Base-by-base conservation (phyloP, 2,329 filamentous ascomycete species). In the Rhytidhysteron rufulum region DNA sequence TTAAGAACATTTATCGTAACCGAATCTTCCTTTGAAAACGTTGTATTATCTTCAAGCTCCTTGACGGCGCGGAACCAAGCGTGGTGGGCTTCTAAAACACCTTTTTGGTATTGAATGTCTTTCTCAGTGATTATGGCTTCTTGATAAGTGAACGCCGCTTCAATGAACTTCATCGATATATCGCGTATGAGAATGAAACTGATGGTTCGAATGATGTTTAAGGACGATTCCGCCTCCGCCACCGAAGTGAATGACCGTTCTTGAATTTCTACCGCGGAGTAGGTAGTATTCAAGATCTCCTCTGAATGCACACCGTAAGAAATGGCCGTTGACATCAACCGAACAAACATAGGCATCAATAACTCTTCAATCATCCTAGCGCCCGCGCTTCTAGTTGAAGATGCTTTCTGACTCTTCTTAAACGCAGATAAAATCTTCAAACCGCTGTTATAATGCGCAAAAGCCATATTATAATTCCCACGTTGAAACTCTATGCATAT, bases 401-500 rank as follows among this genome's bases (percentile, higher is more conserved):
- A 27, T 17, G 18, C 5, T 17, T 9, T 34, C 32, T 34, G 32
- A 18, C 21, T 19, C 31, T 11, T 34, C 15, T 25, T 31, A 10
- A 33, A 37, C 38, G 21, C 47, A 13, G 45, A 31, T 19, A 59
- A 45, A n/a, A 74, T 54, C 30, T 59, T 65, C 4, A 74, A 40
- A 1, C 73, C 72, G 30, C 60, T 71, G 15, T 62, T 59, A 5
- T 75, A 58, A 47, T 75, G 72, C 3, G 51, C 48, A 24, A 66
- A 61, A 10, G 62, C 70, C 0, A 66, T 57, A 10, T 57, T 48
- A 35, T 68, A 70, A 20, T 68, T 63, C 1, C 66, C 70, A 10
- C 66, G 62, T 3, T 73, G 44, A 22, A 66, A 65, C 41, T 74
- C 71, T 30, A 73, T 56, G 36, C 60, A 66, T 5, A 70, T 54